Conservation (phyloP, 2,329 filamentous ascomycete genomes). For the Fusarium sp. region DNA sequence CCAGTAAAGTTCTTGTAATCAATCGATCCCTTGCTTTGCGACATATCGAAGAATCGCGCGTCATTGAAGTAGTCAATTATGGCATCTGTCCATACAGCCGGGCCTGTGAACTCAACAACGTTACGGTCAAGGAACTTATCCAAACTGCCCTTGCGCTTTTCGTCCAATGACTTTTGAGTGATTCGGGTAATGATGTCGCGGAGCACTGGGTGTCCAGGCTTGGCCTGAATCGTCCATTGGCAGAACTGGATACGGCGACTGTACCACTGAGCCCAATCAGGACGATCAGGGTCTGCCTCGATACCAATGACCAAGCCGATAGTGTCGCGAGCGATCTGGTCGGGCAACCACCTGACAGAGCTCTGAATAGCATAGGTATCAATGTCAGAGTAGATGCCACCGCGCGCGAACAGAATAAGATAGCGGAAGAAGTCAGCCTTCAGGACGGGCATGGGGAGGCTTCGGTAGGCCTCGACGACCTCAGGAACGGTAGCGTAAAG, state of each 20-base stretch:
- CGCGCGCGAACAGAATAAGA: conserved; percentile 71
- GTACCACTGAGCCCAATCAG: conserved; percentile 96
- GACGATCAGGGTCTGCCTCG: conserved; percentile 92
- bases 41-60: conserved; percentile 85
- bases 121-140: conserved; percentile 71
- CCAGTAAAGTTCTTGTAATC: conserved; percentile 91
- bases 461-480: conserved; percentile 79
- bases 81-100: conserved; percentile 91
- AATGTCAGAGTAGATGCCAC: conserved; percentile 85
- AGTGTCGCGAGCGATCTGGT: conserved; percentile 77
- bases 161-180: conserved; percentile 80
- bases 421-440: conserved; percentile 86
- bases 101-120: conserved; percentile 94
- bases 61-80: conserved; percentile 97
- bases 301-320: conserved; percentile 93
- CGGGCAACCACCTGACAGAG: conserved; percentile 87
- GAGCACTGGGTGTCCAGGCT: conserved; percentile 92
- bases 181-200: conserved; percentile 88
- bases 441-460: conserved; percentile 78
- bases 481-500: conserved; percentile 87
- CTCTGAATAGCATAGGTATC: conserved; percentile 88
- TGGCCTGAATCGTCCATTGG: conserved; percentile 98
- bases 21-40: conserved; percentile 75
- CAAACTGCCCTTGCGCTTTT: conserved; percentile 75
- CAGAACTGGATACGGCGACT: conserved; percentile 97